Conservation (phyloP, 768 basidiomycete genomes). For the Macrolepiota fuliginosa region DNA sequence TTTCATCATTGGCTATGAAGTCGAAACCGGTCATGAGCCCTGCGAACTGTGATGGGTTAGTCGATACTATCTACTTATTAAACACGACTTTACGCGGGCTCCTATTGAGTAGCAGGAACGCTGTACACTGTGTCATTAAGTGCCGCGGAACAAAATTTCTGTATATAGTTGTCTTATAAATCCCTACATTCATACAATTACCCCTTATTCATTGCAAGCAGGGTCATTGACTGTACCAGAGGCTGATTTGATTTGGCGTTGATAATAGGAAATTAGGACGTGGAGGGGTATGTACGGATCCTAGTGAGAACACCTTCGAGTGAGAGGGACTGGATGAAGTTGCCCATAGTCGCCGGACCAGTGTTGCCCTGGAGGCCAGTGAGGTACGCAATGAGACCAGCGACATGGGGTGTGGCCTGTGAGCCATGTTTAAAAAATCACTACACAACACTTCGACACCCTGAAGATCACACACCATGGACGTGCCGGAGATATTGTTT, state of each 20-base stretch:
- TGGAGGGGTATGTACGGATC: conserved; percentile 23
- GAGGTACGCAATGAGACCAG: conserved; percentile 38
- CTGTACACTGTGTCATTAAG: too few relatives aligned
- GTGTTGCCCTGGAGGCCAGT: conserved; percentile 29
- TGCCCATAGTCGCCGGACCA: conserved; percentile 29
- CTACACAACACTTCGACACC: not conserved
- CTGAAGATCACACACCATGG: conserved; percentile 20
- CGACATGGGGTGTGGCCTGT: conserved; percentile 31
- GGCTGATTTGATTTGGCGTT: conserved; percentile 9
- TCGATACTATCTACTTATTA: too few relatives aligned
- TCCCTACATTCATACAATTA: not conserved
- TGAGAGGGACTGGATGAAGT: conserved; percentile 23
- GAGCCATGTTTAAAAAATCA: not conserved
- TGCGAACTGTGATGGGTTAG: too few relatives aligned
- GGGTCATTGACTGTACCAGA: conserved; percentile 18
- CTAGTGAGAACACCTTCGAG: conserved; percentile 27
- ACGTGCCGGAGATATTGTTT: conserved; percentile 23
- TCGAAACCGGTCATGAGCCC: too few relatives aligned
- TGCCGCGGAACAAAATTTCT: too few relatives aligned
- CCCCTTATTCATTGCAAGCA: conserved; percentile 15
- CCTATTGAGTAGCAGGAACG: too few relatives aligned
- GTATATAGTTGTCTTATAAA: too few relatives aligned
- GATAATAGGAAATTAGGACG: not conserved
- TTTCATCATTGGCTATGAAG: too few relatives aligned
- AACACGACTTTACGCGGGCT: too few relatives aligned